Conservation (phyloP, 345 rosid genomes). For the Passiflora organensis region DNA sequence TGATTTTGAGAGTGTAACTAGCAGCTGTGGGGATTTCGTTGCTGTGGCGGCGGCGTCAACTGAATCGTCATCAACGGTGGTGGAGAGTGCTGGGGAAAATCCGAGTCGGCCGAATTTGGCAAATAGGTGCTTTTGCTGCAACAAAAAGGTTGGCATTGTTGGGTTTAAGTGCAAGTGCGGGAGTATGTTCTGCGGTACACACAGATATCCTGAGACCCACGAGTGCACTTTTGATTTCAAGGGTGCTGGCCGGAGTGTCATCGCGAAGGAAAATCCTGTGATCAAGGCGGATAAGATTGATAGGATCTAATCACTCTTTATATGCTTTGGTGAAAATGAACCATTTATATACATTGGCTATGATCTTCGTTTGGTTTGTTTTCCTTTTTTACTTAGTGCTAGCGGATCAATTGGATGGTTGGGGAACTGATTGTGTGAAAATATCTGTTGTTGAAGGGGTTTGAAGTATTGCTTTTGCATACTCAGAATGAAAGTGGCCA, state of each 20-base stretch:
- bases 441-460: too few relatives aligned
- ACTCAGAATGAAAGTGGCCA: too few relatives aligned
- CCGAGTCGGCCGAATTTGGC: constrained; percentile 19
- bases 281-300: constrained; percentile 71
- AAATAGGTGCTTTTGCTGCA: constrained; percentile 60
- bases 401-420: too few relatives aligned
- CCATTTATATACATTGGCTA: too few relatives aligned
- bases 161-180: constrained; percentile 85
- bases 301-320: constrained; percentile 72
- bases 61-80: constrained; percentile 1
- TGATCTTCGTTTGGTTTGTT: too few relatives aligned
- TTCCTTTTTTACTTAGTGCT: too few relatives aligned
- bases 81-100: constrained; percentile 8
- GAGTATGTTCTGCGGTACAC: constrained; percentile 61
- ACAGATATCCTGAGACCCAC: constrained; percentile 82
- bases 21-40: too few relatives aligned
- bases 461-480: too few relatives aligned
- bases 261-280: constrained; percentile 72
- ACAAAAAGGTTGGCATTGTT: constrained; percentile 72
- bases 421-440: too few relatives aligned
- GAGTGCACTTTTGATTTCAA: constrained; percentile 75
- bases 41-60: not conserved
- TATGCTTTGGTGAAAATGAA: too few relatives aligned
- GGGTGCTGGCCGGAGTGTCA: constrained; percentile 51
- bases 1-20: too few relatives aligned